These are phyloP conservation scores for Fraxinus floribunda DNA, from an alignment of 305 asterid species.

Conservation along the genomic window DNA sequence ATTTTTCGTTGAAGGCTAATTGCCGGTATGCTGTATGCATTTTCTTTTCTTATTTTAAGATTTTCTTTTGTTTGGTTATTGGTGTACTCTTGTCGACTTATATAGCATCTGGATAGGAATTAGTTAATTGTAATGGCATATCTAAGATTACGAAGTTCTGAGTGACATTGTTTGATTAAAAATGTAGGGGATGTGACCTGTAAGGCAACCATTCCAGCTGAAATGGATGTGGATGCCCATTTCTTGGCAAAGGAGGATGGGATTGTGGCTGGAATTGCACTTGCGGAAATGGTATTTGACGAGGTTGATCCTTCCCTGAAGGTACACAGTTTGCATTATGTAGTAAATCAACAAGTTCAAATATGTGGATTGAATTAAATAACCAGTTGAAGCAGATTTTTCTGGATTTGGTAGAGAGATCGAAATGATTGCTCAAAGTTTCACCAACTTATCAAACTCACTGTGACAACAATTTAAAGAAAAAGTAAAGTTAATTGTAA, in stretches of 20 bases:
- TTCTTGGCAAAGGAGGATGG: slow-evolving; percentile 93
- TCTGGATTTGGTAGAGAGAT: not conserved
- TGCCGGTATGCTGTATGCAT: not conserved
- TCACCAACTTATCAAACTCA: not conserved
- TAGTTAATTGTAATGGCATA: not conserved
- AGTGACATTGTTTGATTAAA: not conserved
- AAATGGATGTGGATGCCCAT: slow-evolving; percentile 83
- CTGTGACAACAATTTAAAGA: not conserved
- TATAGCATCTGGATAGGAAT: not conserved
- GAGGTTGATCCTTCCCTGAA: slow-evolving; percentile 83
- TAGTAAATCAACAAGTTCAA: not conserved
- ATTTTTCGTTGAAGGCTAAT: not conserved
- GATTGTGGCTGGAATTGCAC: slow-evolving; percentile 81
- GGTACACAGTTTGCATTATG: slow-evolving; percentile 33
- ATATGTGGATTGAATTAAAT: not conserved
- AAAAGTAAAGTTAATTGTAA: not conserved
- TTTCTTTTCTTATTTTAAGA: not conserved
- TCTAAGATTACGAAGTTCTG: not conserved
- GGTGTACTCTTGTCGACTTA: not conserved
- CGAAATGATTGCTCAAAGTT: not conserved
- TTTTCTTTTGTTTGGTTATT: not conserved
- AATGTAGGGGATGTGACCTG: slow-evolving; percentile 86
- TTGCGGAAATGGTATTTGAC: slow-evolving; percentile 78
- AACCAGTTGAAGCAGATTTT: not conserved
- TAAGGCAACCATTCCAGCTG: slow-evolving; percentile 84